Conservation (phyloP, 169 alveolate genomes). For the Cyclospora cayetanensis region DNA sequence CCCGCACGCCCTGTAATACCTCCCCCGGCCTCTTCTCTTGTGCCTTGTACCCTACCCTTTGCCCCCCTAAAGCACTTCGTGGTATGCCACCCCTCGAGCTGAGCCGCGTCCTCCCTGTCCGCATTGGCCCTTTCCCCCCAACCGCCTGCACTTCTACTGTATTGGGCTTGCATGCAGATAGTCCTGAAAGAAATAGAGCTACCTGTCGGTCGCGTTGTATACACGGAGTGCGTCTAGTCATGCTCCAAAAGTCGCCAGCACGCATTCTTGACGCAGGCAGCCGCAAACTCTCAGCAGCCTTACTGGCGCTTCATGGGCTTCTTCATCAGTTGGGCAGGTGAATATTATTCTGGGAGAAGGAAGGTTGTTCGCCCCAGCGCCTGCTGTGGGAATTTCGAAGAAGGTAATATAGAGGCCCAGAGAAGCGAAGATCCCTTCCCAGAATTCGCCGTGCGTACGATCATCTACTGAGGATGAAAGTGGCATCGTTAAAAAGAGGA, state of each 20-base stretch:
- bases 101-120: not conserved
- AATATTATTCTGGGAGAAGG: no score
- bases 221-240: slow-evolving; percentile 59
- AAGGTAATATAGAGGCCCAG: not conserved
- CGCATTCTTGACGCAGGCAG: slow-evolving; percentile 21
- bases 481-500: slow-evolving; percentile 32
- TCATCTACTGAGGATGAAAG: slow-evolving; percentile 6
- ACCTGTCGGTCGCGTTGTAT: slow-evolving; percentile 12
- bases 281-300: slow-evolving; percentile 13
- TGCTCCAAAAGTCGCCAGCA: not conserved
- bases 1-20: slow-evolving; percentile 18
- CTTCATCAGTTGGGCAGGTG: not conserved
- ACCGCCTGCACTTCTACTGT: no score
- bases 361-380: no score
- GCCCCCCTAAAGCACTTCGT: not conserved
- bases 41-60: slow-evolving; percentile 7
- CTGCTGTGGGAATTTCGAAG: no score
- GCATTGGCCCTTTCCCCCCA: not conserved
- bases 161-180: not conserved
- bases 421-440: not conserved
- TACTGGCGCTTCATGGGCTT: not conserved
- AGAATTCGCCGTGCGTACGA: not conserved
- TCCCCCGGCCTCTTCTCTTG: slow-evolving; percentile 43
- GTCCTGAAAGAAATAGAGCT: slow-evolving; percentile 32
- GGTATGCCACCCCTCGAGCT: no score